Base-by-base conservation (phyloP, 2,329 filamentous ascomycete species). In the Lachnellula arida region DNA sequence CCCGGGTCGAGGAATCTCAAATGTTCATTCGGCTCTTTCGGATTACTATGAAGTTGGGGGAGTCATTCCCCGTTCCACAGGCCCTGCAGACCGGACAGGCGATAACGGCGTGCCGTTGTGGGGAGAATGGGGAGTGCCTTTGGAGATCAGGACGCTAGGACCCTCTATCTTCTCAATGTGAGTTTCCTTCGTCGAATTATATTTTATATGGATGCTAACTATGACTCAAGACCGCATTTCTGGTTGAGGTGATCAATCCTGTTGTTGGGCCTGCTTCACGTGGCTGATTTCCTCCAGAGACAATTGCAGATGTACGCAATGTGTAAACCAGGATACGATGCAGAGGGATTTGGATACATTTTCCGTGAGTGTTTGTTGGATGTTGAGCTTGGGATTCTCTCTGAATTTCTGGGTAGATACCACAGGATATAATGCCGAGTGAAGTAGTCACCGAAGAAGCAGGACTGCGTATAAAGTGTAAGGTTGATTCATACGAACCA, bases 311-410 rank as follows among this genome's bases (percentile, higher is more conserved):
- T 92, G 88, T 67, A 64, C 71, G 1, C 69, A 74, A 57, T 91
- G 88, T 67, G 77, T 88, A 23, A 86, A 91, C 69, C 80, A 81
- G 55, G 81, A 85, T 58, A 92, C 88, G 4, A 82, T 78, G 69
- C 88, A 92, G 70, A 76, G 86, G 25, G 79, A 81, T 50, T 76
- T 88, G 54, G 80, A 90, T 65, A 89, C 84, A 0, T 89, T 89
- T 63, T 76, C 79, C 55, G 83, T 88, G 68, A 62, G 75, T 65
- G n/a, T 19, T 14, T n/a, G 9, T 40, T 14, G 14, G 14, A 35
- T 12, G 25, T 23, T 43, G 37, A 39, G 12, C 49, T 53, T 15
- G 32, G 49, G 51, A 25, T 14, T 60, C 42, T 46, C 57, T 65
- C 25, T 63, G 9, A 58, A 55, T 49, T 55, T 23, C 34, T 12